Percentiles rank a stretch among this genome's conserved stretches.
These are phyloP conservation scores for Suillus cothurnatus DNA, from an alignment of 768 basidiomycete genomes.

Conservation along the genomic window DNA sequence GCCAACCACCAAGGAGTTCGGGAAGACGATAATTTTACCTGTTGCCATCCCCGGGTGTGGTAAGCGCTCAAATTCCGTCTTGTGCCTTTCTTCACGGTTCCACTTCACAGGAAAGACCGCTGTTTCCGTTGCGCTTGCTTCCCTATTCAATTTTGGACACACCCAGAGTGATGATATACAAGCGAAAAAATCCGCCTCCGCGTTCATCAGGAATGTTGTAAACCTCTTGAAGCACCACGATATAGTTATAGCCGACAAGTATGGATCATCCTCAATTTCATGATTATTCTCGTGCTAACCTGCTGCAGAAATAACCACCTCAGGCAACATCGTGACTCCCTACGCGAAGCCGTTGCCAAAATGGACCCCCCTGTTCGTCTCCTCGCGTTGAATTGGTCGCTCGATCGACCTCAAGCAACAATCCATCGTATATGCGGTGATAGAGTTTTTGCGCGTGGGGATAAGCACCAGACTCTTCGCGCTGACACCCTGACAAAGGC, in stretches of 20 bases:
- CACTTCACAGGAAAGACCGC: slow-evolving; percentile 76
- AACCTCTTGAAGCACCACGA: slow-evolving; percentile 53
- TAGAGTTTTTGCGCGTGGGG: slow-evolving; percentile 74
- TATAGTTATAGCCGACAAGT: slow-evolving; percentile 95
- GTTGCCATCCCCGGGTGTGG: slow-evolving; percentile 94
- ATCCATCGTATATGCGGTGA: slow-evolving; percentile 78
- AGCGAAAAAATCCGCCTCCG: slow-evolving; percentile 69
- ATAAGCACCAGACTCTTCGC: slow-evolving; percentile 82
- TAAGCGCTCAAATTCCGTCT: slow-evolving; percentile 38
- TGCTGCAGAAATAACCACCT: slow-evolving; percentile 85
- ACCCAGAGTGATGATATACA: slow-evolving; percentile 92
- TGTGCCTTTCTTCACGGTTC: neutral
- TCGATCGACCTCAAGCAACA: slow-evolving; percentile 19
- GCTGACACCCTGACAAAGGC: slow-evolving; percentile 50
- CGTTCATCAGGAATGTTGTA: slow-evolving; percentile 50
- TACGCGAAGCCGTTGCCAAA: slow-evolving; percentile 56
- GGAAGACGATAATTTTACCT: slow-evolving; percentile 85
- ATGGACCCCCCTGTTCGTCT: slow-evolving; percentile 36
- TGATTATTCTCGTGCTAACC: neutral
- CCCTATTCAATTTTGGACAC: slow-evolving; percentile 87
- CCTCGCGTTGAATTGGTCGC: neutral
- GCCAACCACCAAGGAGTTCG: slow-evolving; percentile 15
- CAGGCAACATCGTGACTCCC: slow-evolving; percentile 69
- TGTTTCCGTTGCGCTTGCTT: slow-evolving; percentile 73
- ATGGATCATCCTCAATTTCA: slow-evolving; percentile 20